Evolutionary conservation across 1,139 yeast genomes (phyloP), one percentile per base, ranked within the genome.

Genomic region (Meyerozyma elateridarum): DNA sequence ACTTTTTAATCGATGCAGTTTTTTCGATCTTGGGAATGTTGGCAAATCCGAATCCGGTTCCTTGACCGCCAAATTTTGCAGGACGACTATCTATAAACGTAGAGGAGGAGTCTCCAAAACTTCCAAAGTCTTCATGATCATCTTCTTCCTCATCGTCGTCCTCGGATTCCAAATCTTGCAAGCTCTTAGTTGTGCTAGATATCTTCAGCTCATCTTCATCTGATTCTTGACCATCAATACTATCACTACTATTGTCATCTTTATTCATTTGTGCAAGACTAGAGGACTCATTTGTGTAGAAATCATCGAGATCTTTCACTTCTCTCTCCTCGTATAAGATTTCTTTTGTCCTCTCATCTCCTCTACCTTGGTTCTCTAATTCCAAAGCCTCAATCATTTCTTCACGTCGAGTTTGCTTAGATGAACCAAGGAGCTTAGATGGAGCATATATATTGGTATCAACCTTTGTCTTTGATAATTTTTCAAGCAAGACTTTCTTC

Each of bases 81-180:
- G 94, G 93, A 42, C 94, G 66, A 48, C 77, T 69, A 53, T 85
- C 95, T 11, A 85, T 68, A 47, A 85, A 84, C 0, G 81, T 64
- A 0, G 85, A 69, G 3, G 59, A 52, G 1, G 51, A 8, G 1
- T 36, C 44, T 28, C 9, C 26, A 20, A 30, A 40, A 5, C 48
- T 54, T 6, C 56, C 61, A 41, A 44, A 49, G 25, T 49, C 43
- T 3, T 49, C 52, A 6, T 46, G 51, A 11, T 48, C 58, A 9
- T 53, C 56, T 2, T 46, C 51, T 1, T 39, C 46, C 4, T 38
- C 44, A 11, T 38, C 39, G 18, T 29, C 32, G 15, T 38, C 46
- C 6, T 33, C 32, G n/a, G n/a, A 12, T 31, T 34, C 22, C n/a
- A n/a, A n/a, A n/a, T n/a, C n/a, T n/a, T n/a, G n/a, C n/a, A n/a